Percentiles rank a stretch among this genome's conserved stretches.
Conservation (phyloP, 441 rosid genomes). For the Breynia disticha region DNA sequence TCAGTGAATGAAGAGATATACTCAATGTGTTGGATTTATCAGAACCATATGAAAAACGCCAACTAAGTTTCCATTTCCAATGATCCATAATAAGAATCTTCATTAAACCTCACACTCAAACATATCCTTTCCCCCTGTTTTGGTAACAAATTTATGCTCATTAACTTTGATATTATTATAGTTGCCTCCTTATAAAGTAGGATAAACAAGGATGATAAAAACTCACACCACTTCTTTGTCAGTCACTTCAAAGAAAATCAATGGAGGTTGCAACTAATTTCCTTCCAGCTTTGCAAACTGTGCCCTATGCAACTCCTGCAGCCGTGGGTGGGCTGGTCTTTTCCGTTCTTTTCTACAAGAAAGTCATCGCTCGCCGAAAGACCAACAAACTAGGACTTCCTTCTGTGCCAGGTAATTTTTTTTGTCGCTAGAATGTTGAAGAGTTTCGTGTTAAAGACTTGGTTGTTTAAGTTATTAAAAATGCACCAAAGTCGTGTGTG, state of each 20-base stretch:
- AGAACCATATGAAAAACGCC: too few relatives aligned
- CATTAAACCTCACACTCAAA: too few relatives aligned
- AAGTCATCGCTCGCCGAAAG: slow-evolving; percentile 13
- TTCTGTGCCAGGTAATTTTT: slow-evolving; percentile 35
- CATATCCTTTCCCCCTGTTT: too few relatives aligned
- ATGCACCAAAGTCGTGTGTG: background rate
- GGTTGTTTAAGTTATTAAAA: slow-evolving; percentile 1
- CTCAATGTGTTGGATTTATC: too few relatives aligned
- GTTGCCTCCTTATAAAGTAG: too few relatives aligned
- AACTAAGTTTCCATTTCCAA: too few relatives aligned
- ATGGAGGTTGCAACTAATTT: slow-evolving; percentile 13
- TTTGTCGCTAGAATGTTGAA: background rate
- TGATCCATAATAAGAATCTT: too few relatives aligned
- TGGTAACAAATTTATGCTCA: too few relatives aligned
- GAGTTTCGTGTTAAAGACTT: background rate
- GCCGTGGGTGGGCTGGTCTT: slow-evolving; percentile 37
- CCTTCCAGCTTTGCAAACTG: slow-evolving; percentile 14
- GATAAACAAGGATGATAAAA: too few relatives aligned
- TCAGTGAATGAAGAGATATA: too few relatives aligned
- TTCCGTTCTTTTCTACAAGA: slow-evolving; percentile 26
- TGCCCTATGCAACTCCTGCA: slow-evolving; percentile 30
- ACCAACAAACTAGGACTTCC: slow-evolving; percentile 34
- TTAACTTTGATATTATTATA: too few relatives aligned
- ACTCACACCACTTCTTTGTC: too few relatives aligned
- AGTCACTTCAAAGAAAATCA: background rate